These are phyloP conservation scores for Globisporangium cystogenes DNA, from an alignment of 352 stramenopile species.

Conservation along the genomic window DNA sequence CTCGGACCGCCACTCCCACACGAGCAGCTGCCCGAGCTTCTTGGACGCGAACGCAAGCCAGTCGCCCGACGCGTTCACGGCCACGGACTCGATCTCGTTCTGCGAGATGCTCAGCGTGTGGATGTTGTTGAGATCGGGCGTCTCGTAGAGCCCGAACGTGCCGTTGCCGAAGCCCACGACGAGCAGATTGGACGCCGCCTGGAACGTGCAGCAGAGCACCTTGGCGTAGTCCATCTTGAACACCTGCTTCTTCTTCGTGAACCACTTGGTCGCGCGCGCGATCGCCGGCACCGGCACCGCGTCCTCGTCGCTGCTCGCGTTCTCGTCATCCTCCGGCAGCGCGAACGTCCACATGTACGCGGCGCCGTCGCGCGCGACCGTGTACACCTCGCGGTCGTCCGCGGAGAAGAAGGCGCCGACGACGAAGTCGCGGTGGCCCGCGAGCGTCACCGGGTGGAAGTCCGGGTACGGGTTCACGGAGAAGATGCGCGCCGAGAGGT, in stretches of 20 bases:
- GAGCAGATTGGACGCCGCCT: constrained; percentile 82
- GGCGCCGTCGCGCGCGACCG: constrained; percentile 79
- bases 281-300: constrained; percentile 45
- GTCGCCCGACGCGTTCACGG: constrained; percentile 95
- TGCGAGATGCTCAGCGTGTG: constrained; percentile 94
- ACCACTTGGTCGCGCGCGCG: constrained; percentile 77
- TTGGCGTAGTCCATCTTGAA: constrained; percentile 90
- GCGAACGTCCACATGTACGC: constrained; percentile 86
- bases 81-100: constrained; percentile 89
- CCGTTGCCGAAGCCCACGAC: constrained; percentile 96
- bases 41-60: constrained; percentile 98
- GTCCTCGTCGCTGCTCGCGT: constrained; percentile 24
- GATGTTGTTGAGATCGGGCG: constrained; percentile 95
- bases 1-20: constrained; percentile 99
- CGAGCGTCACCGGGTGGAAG: constrained; percentile 85
- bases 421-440: constrained; percentile 85
- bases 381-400: constrained; percentile 80
- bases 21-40: constrained; percentile 97
- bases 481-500: constrained; percentile 86
- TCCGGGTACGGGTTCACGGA: constrained; percentile 59
- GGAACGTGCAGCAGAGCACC: constrained; percentile 88
- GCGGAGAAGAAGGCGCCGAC: constrained; percentile 84
- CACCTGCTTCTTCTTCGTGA: constrained; percentile 80
- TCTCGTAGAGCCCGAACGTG: constrained; percentile 98
- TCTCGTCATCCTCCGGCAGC: constrained; percentile 32